phyloP scores from a whole-genome alignment of 768 basidiomycete genomes.

The Clavulina sp. region DNA sequence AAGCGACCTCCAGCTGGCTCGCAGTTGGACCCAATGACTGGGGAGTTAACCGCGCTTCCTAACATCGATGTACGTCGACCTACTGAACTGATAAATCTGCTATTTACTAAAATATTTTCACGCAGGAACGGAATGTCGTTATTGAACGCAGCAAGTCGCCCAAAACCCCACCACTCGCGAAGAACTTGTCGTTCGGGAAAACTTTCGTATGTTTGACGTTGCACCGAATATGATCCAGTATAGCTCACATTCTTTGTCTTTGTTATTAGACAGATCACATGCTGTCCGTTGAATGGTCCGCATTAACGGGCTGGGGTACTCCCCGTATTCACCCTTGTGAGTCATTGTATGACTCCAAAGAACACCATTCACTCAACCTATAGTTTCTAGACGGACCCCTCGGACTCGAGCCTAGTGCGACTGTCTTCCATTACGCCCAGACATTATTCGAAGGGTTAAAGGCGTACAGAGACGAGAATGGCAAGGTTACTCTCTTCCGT shows the following conservation, averaged over 20 bases:
- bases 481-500: slow-evolving; percentile 67
- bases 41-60: no score
- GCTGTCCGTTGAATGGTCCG: slow-evolving; percentile 23
- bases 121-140: no score
- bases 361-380: neutral
- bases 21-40: no score
- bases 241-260: neutral
- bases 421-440: slow-evolving; percentile 88
- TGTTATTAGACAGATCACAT: slow-evolving; percentile 11
- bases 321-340: slow-evolving; percentile 47
- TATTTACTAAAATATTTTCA: no score
- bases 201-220: slow-evolving; percentile 4
- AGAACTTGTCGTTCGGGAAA: slow-evolving; percentile 36
- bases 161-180: slow-evolving; percentile 25
- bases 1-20: no score
- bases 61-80: no score
- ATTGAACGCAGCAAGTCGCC: no score
- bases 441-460: slow-evolving; percentile 89
- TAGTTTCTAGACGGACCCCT: slow-evolving; percentile 36
- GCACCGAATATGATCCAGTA: neutral
- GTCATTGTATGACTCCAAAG: neutral
- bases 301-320: slow-evolving; percentile 38
- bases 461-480: slow-evolving; percentile 62
- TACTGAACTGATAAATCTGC: no score
- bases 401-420: slow-evolving; percentile 53